Evolutionary conservation across 1,284 basidiomycete species (phyloP), one percentile per base, ranked within the genome.

Genomic region (Gymnopus androsaceus): DNA sequence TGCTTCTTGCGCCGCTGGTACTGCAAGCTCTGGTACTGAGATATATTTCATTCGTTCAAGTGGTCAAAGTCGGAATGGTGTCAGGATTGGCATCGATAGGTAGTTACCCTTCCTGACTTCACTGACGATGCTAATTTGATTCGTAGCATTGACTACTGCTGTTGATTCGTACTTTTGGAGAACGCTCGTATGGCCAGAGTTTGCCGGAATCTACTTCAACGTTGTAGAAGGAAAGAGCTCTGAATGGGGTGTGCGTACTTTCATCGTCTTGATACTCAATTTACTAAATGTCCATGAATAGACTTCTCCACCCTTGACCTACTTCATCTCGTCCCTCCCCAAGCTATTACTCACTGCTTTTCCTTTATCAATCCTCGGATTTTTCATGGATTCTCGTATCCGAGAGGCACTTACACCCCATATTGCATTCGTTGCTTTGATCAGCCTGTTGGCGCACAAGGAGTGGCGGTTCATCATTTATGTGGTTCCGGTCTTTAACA

Each of bases 391-490:
- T 61, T 57, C 63, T 3, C 76, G 80, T 17, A 73, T 84, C 41
- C 75, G 82, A 15, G 64, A 72, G 1, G 67, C 89, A 38, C 64
- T 90, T 4, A 48, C 81, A 11, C 82, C 87, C 0, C 71, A 81
- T 0, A 27, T 86, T 0, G 61, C 69, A 0, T 91, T 93, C 65
- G 67, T 95, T 0, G 70, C 63, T 0, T 69, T 88, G 0, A 82
- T 99, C 64, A 95, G 92, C 65, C 74, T 69, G 17, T 76, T 98
- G 0, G 88, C 83, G 0, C 93, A 95, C 70, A 95, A 95, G 67
- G 97, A 99, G 72, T 98, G 96, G 95, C 83, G 96, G 3, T 99
- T 99, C 70, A 79, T 98, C 58, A 80, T 95, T 5, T 98, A 98
- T 66, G 80, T 86, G 11, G 81, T 98, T 0, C 95, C 96, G 0